Evolutionary conservation across 306 rosid species (phyloP).

Genomic region (Arachis hypogaea): DNA sequence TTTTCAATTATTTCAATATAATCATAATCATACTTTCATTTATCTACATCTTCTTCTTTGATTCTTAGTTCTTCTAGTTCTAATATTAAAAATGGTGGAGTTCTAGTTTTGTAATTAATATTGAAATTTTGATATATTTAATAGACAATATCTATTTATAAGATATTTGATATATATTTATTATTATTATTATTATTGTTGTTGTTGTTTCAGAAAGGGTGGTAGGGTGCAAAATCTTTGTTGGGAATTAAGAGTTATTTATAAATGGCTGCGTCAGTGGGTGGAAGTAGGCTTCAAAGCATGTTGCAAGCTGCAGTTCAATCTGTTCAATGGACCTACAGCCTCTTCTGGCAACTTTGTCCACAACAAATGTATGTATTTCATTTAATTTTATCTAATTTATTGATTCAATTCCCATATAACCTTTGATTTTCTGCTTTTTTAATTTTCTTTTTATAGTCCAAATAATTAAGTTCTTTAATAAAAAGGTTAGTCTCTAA

Average conservation of each 20-base stretch:
- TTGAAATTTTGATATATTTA: too few relatives aligned
- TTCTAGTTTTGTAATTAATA: too few relatives aligned
- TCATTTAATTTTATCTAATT: neutral
- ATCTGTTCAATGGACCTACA: constrained; percentile 97
- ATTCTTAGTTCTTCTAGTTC: too few relatives aligned
- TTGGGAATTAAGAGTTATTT: neutral
- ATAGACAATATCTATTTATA: too few relatives aligned
- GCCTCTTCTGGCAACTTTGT: constrained; percentile 89
- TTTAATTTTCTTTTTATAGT: too few relatives aligned
- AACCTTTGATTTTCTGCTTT: too few relatives aligned
- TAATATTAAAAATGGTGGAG: too few relatives aligned
- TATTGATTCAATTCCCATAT: neutral
- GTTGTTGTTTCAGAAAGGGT: constrained; percentile 30
- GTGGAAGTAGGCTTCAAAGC: constrained; percentile 56
- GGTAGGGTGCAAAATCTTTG: constrained; percentile 10
- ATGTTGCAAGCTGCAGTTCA: constrained; percentile 91
- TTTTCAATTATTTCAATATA: too few relatives aligned
- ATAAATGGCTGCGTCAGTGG: constrained; percentile 58
- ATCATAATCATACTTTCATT: too few relatives aligned
- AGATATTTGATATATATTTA: neutral
- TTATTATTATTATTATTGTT: neutral
- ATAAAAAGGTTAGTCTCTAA: too few relatives aligned
- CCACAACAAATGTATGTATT: constrained; percentile 75
- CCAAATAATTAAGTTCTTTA: too few relatives aligned
- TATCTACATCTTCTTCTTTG: too few relatives aligned